Evolutionary conservation across 148 eudicot genomes (phyloP), one percentile per base, ranked within the genome.

Genomic region (Camellia lanceoleosa): DNA sequence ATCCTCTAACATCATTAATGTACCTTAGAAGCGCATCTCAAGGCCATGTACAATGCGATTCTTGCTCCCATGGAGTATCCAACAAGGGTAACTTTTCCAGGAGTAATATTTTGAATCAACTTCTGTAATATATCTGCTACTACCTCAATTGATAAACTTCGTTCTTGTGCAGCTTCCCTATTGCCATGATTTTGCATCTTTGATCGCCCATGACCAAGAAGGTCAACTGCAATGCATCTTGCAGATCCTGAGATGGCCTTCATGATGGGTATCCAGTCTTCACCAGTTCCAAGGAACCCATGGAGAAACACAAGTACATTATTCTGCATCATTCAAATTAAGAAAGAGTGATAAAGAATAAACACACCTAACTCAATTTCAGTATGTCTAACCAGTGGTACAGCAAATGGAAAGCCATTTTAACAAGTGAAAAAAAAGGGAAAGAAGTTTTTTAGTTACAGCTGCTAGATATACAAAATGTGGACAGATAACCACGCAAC

Each of bases 151-250:
- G 97, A 89, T 65, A 89, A 81, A 44, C 79, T 79, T 46, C 80
- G 81, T 14, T 69, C 83, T 56, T 68, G 70, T 2, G 81, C 73
- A 68, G 82, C 69, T 62, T 69, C 82, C 62, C 47, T 67, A 72
- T 13, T 47, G 18, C 75, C 84, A 47, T 73, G 78, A 77, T 84
- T 59, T 79, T 84, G 87, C 79, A 88, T 72, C 80, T 76, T 89
- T 75, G 97, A 93, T 75, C 81, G 76, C 69, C 98, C 97, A 81
- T 95, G 98, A 47, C 97, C 96, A 74, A 97, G 98, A 85, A 95
- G 98, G 80, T 95, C 96, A 80, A 91, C 58, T 43, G 98, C 87
- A 65, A 95, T 86, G 87, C 96, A 95, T 87, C 92, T 91, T 47
- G 90, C 83, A 75, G 89, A 85, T 75, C 85, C 79, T 41, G 98